Evolutionary conservation across 2,329 filamentous ascomycete genomes (phyloP).

Genomic region (Davidsoniella virescens): DNA sequence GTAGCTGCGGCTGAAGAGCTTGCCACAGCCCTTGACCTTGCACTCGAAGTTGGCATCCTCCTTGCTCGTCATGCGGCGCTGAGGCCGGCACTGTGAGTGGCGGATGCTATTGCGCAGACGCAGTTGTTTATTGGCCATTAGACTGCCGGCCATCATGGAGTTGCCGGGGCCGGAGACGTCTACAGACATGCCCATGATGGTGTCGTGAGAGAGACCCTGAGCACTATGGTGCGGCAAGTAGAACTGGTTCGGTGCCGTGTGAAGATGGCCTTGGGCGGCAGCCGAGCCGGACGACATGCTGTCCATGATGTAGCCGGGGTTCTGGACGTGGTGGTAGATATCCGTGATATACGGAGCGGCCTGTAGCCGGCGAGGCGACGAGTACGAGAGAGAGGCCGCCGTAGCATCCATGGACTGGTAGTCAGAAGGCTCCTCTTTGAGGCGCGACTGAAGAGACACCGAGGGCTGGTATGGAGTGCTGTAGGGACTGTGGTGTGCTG

Average conservation of each 20-base stretch:
- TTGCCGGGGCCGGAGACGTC: neutral
- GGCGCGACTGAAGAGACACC: constrained; percentile 18
- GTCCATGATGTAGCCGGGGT: constrained; percentile 15
- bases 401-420: constrained; percentile 18
- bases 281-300: neutral
- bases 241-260: constrained; percentile 7
- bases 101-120: constrained; percentile 13
- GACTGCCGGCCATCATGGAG: constrained; percentile 14
- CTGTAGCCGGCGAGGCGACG: constrained; percentile 24
- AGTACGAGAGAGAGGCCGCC: constrained; percentile 20
- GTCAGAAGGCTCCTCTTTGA: constrained; percentile 24
- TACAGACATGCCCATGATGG: neutral
- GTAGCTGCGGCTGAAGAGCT: constrained; percentile 67
- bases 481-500: constrained; percentile 2
- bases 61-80: constrained; percentile 41
- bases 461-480: constrained; percentile 3
- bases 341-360: constrained; percentile 14
- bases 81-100: constrained; percentile 20
- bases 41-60: constrained; percentile 61
- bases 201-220: neutral
- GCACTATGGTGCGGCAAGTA: constrained; percentile 9
- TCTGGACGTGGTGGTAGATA: constrained; percentile 7
- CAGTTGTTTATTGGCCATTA: constrained; percentile 4
- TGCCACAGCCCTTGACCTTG: constrained; percentile 51
- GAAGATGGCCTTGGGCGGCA: neutral